phyloP scores from a whole-genome alignment of 129 eudicot genomes.

The Scalesia atractyloides region DNA sequence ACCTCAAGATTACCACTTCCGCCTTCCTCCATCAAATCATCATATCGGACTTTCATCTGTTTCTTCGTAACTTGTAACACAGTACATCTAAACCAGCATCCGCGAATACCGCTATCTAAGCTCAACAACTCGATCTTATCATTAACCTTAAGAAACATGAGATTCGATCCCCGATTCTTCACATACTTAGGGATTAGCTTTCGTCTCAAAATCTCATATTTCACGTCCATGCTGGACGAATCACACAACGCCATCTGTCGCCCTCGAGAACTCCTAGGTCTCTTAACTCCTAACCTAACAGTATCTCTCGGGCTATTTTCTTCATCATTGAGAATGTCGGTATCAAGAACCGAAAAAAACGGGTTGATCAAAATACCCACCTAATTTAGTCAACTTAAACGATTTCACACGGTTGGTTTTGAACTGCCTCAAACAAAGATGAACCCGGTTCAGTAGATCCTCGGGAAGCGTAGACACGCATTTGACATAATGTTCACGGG shows the following conservation, averaged over 20 bases:
- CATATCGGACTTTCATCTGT: constrained; percentile 64
- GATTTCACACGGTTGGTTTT: constrained; percentile 77
- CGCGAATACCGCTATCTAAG: constrained; percentile 95
- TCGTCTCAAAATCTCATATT: constrained; percentile 45
- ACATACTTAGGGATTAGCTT: constrained; percentile 45
- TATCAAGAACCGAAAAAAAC: constrained; percentile 73
- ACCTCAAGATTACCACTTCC: constrained; percentile 87
- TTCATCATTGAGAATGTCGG: constrained; percentile 56
- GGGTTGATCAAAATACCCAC: constrained; percentile 89
- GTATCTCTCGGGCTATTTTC: constrained; percentile 50
- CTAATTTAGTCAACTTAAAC: constrained; percentile 73
- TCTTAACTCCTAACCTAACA: constrained; percentile 60
- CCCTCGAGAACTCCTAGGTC: constrained; percentile 67
- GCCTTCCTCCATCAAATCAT: constrained; percentile 81
- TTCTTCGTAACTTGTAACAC: constrained; percentile 59
- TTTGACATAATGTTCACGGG: constrained; percentile 86
- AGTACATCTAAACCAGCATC: constrained; percentile 97
- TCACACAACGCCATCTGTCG: constrained; percentile 35
- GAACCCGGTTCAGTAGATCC: constrained; percentile 61
- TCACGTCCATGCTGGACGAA: constrained; percentile 40
- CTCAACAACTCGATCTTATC: constrained; percentile 81
- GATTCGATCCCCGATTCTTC: constrained; percentile 31
- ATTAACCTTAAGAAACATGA: constrained; percentile 40
- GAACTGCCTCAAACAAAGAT: constrained; percentile 81
- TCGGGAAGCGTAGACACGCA: constrained; percentile 57